Base-by-base conservation (phyloP, 2,329 filamentous ascomycete genomes). In the Tolypocladium sp. region DNA sequence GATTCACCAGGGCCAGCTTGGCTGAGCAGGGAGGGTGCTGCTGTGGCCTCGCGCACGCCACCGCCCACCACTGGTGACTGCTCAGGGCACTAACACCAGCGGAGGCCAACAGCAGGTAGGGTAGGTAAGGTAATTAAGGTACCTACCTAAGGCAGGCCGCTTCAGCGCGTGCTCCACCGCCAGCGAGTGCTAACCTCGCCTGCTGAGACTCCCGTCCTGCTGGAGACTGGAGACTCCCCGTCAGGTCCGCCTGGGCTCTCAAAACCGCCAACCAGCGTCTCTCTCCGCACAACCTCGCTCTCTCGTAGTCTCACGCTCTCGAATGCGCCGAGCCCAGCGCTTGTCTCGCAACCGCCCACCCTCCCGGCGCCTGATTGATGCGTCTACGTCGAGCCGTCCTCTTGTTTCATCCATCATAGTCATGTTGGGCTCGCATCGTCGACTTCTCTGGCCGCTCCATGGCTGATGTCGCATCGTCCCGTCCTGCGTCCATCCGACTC, bases 341-440 rank as follows among this genome's bases (percentile, higher is more conserved):
- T 20, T n/a, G 35, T 55, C 54, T 56, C 40, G 37, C 54, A 35
- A 20, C 38, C 7, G 54, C 6, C 25, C 22, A 10, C 38, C 40
- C 22, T 33, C 40, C 25, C 27, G 25, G 17, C 17, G 25, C 38
- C 54, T 30, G 54, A 15, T 44, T 33, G 30, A 35, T 30, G 27
- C 30, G 15, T 33, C 46, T 30, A 7, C 37, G 12, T 22, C 53
- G 35, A 25, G 52, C 6, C 33, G 52, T 12, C 52, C 25, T 12
- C 10, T 8, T 17, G 20, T 22, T 52, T 8, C 27, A 41, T 5
- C 53, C n/a, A 15, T 22, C 37, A 41, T 53, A 12, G 52, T 42
- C 55, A 60, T 61, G 58, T 35, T 40, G 51, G 51, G 27, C 56
- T 57, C 52, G 41, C 33, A 30, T 38, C 54, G 35, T 42, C 52